Evolutionary conservation across 129 eudicot genomes (phyloP).

Genomic region (Solidago caesia): DNA sequence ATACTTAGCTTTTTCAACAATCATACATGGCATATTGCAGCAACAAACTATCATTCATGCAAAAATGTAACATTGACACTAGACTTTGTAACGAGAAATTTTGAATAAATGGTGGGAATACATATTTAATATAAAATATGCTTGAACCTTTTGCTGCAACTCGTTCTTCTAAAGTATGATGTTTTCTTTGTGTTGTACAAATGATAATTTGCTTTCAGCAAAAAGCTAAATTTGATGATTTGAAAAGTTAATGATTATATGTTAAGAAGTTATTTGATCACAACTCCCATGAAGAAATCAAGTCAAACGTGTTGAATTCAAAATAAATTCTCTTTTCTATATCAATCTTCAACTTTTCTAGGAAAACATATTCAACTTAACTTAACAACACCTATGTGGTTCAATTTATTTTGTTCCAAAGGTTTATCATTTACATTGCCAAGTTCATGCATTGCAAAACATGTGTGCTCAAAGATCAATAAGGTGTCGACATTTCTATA

Average conservation of each 20-base stretch:
- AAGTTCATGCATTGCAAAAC: background rate
- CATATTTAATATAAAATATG: background rate
- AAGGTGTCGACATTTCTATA: conserved; percentile 1
- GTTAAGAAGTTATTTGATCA: background rate
- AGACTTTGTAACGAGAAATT: background rate
- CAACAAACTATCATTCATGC: background rate
- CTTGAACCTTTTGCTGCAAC: conserved; percentile 9
- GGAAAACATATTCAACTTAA: conserved; percentile 6
- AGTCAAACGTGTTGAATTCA: too few species aligned
- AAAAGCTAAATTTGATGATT: background rate
- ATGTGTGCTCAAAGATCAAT: conserved; percentile 9
- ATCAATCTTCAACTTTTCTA: background rate
- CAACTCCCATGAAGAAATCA: background rate
- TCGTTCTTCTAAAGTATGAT: background rate
- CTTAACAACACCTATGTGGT: conserved; percentile 8
- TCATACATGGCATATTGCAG: background rate
- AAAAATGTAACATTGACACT: background rate
- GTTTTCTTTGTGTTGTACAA: background rate
- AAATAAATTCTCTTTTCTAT: background rate
- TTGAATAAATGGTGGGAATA: background rate
- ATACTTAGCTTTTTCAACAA: conserved; percentile 15
- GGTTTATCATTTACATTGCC: background rate
- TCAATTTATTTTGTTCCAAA: background rate
- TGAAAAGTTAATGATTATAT: background rate
- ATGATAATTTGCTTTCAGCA: background rate